Evolutionary conservation across 2,329 filamentous ascomycete genomes (phyloP).

Genomic region (Paecilomyces fulvus): DNA sequence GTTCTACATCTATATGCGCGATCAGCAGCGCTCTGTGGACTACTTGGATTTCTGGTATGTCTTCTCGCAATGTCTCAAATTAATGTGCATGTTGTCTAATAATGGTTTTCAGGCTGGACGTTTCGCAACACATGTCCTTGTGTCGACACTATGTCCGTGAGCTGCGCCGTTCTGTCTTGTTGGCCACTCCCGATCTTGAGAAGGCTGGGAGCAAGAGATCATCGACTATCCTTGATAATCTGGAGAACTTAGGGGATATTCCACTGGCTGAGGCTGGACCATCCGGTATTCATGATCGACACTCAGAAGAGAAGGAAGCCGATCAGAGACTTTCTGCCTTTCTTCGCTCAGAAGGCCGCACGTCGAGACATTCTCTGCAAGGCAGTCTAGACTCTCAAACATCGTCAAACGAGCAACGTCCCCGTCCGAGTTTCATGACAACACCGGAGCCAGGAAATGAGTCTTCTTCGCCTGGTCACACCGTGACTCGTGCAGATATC

Average conservation of each 20-base stretch:
- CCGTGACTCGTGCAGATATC: slow-evolving; percentile 81
- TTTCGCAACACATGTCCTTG: slow-evolving; percentile 96
- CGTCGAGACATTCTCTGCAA: slow-evolving; percentile 43
- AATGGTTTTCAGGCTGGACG: slow-evolving; percentile 69
- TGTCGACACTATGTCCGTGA: slow-evolving; percentile 95
- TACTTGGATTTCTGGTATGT: slow-evolving; percentile 95
- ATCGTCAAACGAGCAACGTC: slow-evolving; percentile 39
- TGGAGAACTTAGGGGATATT: slow-evolving; percentile 61
- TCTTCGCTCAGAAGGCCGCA: slow-evolving; percentile 52
- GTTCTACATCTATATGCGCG: slow-evolving; percentile 99
- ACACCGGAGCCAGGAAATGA: slow-evolving; percentile 58
- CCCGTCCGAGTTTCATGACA: slow-evolving; percentile 53
- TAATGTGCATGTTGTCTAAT: slow-evolving; percentile 6
- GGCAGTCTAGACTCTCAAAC: slow-evolving; percentile 42
- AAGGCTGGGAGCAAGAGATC: slow-evolving; percentile 74
- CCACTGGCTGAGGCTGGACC: slow-evolving; percentile 41
- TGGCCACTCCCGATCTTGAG: slow-evolving; percentile 86
- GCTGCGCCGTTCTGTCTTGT: slow-evolving; percentile 81
- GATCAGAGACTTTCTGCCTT: slow-evolving; percentile 90
- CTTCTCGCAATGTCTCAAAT: neutral
- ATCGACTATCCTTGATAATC: slow-evolving; percentile 65
- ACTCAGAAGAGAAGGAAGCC: slow-evolving; percentile 66
- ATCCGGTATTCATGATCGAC: slow-evolving; percentile 49
- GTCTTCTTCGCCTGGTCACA: slow-evolving; percentile 70
- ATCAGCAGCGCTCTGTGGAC: slow-evolving; percentile 94